Evolutionary conservation across 2,329 filamentous ascomycete genomes (phyloP), one percentile per base, ranked within the genome.

Genomic region (Trichoderma aggressivum): DNA sequence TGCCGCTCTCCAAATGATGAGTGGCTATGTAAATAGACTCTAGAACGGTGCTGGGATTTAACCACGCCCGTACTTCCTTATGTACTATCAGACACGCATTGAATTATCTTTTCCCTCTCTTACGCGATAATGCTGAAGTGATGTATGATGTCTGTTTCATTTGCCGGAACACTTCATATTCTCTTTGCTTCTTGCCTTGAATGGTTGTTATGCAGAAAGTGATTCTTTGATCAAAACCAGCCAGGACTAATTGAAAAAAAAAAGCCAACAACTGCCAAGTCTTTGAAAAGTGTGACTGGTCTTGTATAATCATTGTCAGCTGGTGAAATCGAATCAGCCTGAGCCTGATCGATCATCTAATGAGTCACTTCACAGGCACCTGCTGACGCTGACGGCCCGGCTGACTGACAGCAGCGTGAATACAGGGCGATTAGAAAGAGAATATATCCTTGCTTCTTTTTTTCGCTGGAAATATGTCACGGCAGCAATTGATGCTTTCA

Each of bases 1-100:
- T 74, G 71, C 72, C 74, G 74, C 72, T 77, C 68, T 73, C 75
- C 70, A 71, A 74, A 75, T 65, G 74, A 75, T 11, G 58, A 62
- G 60, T 68, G 77, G 77, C 74, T 77, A 79, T 84, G 82, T 84
- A 84, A 76, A 83, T 84, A 83, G 81, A 79, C 76, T 78, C 75
- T 77, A 78, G 75, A 79, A 75, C 58, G 76, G 79, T 79, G 77
- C 39, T 70, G 59, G 62, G 59, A 58, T 34, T 58, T 67, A 21
- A 39, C 53, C 70, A 53, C 63, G 66, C 70, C 63, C 47, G 50
- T 28, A 36, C 58, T 71, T 67, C 63, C 43, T 65, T 55, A 59
- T 71, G 70, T 68, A 68, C 59, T 62, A 71, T 67, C 63, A 67
- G 63, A 71, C 61, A 70, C 63, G 70, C 70, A 68, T 67, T 50